Percentiles rank a stretch among this genome's conserved stretches.
Conservation (phyloP, 495 filamentous ascomycete genomes). For the Penicillium fimorum region DNA sequence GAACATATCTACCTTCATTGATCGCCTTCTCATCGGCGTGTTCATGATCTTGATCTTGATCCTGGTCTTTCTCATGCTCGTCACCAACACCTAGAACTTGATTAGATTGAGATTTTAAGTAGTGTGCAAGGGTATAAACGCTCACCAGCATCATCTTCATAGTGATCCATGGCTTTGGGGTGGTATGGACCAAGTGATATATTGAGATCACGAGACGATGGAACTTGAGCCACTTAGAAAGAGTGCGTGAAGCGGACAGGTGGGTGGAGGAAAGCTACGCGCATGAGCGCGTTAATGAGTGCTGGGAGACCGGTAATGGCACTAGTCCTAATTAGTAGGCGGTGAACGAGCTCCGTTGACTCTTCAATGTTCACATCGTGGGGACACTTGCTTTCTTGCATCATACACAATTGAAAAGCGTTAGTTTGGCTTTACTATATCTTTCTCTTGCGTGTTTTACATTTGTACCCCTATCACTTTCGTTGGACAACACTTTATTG, state of each 20-base stretch:
- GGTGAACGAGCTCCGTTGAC: constrained; percentile 27
- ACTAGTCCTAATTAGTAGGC: constrained; percentile 27
- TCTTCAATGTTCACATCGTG: constrained; percentile 17
- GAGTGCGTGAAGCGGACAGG: constrained; percentile 11
- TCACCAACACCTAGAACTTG: constrained; percentile 37
- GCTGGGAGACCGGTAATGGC: constrained; percentile 1
- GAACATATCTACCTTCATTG: constrained; percentile 70
- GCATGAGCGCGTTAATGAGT: constrained; percentile 43
- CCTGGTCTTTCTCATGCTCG: constrained; percentile 60
- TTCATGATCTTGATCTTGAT: constrained; percentile 71
- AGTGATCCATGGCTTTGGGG: constrained; percentile 37
- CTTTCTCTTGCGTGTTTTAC: background rate
- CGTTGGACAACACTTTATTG: background rate
- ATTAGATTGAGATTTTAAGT: constrained; percentile 22
- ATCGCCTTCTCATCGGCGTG: constrained; percentile 79
- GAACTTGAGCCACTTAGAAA: background rate
- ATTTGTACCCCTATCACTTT: background rate
- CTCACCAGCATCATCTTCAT: constrained; percentile 38
- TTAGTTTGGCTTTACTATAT: constrained; percentile 1
- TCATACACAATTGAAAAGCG: constrained; percentile 5
- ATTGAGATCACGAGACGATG: constrained; percentile 3
- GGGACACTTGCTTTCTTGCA: constrained; percentile 11
- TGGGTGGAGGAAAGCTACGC: constrained; percentile 33
- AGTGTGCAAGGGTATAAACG: constrained; percentile 1
- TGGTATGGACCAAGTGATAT: constrained; percentile 1